Evolutionary conservation across 2,329 filamentous ascomycete species (phyloP).

Genomic region (Chalara sp.): DNA sequence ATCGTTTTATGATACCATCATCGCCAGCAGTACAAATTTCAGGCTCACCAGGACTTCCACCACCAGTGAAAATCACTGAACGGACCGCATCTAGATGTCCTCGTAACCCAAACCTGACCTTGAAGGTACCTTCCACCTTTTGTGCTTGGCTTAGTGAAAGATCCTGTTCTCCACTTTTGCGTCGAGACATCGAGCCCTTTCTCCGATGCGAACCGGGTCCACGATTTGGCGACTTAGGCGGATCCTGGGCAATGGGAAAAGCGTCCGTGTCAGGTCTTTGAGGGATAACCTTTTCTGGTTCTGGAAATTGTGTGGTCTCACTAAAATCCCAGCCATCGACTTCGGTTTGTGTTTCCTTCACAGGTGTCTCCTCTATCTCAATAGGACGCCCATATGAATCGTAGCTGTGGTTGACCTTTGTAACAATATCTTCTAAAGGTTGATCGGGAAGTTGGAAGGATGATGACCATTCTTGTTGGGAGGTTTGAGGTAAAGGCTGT

Average conservation of each 20-base stretch:
- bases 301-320: conserved; percentile 58
- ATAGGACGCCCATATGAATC: conserved; percentile 51
- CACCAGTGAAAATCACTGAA: conserved; percentile 92
- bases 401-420: conserved; percentile 50
- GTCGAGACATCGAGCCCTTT: conserved; percentile 71
- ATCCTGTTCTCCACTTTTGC: conserved; percentile 64
- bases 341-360: conserved; percentile 45
- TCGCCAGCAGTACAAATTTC: conserved; percentile 96
- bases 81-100: conserved; percentile 92
- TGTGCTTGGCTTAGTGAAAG: conserved; percentile 45
- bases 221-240: conserved; percentile 73
- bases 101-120: conserved; percentile 83
- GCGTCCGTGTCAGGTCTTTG: conserved; percentile 79
- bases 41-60: conserved; percentile 88
- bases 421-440: conserved; percentile 44
- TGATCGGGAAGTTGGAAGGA: conserved; percentile 22
- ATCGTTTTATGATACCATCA: conserved; percentile 92
- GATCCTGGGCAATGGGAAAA: conserved; percentile 75
- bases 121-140: conserved; percentile 75
- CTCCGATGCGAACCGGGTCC: conserved; percentile 59
- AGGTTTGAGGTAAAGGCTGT: conserved; percentile 33
- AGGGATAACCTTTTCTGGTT: conserved; percentile 45
- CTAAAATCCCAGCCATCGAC: conserved; percentile 90
- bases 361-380: conserved; percentile 30
- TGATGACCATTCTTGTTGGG: conserved; percentile 30